Conservation (phyloP, 1,139 yeast genomes). For the Saccharomyces uvarum region DNA sequence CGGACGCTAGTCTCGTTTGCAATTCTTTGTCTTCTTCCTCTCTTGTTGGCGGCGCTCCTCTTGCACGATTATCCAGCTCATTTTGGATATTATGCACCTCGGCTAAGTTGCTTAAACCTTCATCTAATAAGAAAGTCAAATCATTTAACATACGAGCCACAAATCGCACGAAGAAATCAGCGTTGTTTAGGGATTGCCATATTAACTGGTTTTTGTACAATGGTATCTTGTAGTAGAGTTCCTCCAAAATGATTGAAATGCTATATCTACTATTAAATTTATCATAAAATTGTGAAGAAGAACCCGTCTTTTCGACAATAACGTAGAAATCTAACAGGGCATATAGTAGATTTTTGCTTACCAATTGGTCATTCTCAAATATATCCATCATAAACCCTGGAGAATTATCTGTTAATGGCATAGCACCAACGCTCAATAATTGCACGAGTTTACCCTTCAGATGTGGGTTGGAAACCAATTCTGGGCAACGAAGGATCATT, state of each 20-base stretch:
- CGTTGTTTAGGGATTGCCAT: slow-evolving; percentile 55
- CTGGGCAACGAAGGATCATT: slow-evolving; percentile 74
- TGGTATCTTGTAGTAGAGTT: slow-evolving; percentile 64
- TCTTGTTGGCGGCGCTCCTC: slow-evolving; percentile 39
- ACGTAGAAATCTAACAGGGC: slow-evolving; percentile 85
- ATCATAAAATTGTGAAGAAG: slow-evolving; percentile 91
- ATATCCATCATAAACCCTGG: slow-evolving; percentile 70
- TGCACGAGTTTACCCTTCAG: slow-evolving; percentile 80
- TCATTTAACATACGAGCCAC: slow-evolving; percentile 94
- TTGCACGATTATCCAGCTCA: slow-evolving; percentile 39
- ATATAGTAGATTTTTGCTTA: slow-evolving; percentile 61
- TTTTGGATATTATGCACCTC: slow-evolving; percentile 69
- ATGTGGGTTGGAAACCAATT: slow-evolving; percentile 84
- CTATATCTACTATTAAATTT: slow-evolving; percentile 87
- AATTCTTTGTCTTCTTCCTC: slow-evolving; percentile 57
- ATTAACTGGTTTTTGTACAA: slow-evolving; percentile 61
- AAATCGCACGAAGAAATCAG: slow-evolving; percentile 80
- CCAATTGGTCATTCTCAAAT: slow-evolving; percentile 56
- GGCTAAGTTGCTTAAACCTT: slow-evolving; percentile 70
- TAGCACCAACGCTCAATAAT: slow-evolving; percentile 66
- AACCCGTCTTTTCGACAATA: slow-evolving; percentile 92
- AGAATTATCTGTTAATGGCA: slow-evolving; percentile 47
- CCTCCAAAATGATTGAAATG: slow-evolving; percentile 74
- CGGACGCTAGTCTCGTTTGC: slow-evolving; percentile 44
- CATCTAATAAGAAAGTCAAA: slow-evolving; percentile 84